These are phyloP conservation scores for Aspergillus sp. DNA, from an alignment of 2,329 filamentous ascomycete species.

Conservation along the genomic window DNA sequence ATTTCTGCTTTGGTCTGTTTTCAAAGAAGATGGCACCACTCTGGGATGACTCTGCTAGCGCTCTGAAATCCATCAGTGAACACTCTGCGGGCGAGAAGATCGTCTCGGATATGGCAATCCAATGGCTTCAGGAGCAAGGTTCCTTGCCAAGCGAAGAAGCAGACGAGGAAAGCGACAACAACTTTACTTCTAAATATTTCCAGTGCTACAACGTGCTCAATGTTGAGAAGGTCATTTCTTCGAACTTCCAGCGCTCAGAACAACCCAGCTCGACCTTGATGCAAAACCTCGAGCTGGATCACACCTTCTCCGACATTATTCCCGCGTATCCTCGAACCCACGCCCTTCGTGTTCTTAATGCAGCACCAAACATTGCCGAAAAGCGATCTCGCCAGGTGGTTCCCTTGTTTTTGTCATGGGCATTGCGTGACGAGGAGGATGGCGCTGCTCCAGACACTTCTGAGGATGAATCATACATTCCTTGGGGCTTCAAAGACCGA, in stretches of 20 bases:
- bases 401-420: conserved; percentile 81
- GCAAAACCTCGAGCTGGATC: conserved; percentile 60
- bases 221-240: conserved; percentile 50
- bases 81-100: conserved; percentile 66
- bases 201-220: conserved; percentile 72
- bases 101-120: conserved; percentile 67
- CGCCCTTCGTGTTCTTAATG: conserved; percentile 72
- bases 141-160: conserved; percentile 17
- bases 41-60: conserved; percentile 77
- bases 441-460: conserved; percentile 13
- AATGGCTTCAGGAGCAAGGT: conserved; percentile 60
- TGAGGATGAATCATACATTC: conserved; percentile 15
- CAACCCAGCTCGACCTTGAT: conserved; percentile 57
- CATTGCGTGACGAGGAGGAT: conserved; percentile 48
- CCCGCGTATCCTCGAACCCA: conserved; percentile 61
- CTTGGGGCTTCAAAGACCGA: conserved; percentile 61
- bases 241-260: conserved; percentile 50
- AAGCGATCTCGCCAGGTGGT: conserved; percentile 80
- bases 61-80: conserved; percentile 70
- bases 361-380: conserved; percentile 73
- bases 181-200: conserved; percentile 52
- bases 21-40: conserved; percentile 79
- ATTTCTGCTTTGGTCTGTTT: conserved; percentile 83
- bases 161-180: conserved; percentile 18
- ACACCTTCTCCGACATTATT: conserved; percentile 34